Percentiles rank a stretch among this genome's conserved stretches.
Evolutionary conservation across 177 flowering plant species (phyloP).

Genomic region (Vitis hybrid): DNA sequence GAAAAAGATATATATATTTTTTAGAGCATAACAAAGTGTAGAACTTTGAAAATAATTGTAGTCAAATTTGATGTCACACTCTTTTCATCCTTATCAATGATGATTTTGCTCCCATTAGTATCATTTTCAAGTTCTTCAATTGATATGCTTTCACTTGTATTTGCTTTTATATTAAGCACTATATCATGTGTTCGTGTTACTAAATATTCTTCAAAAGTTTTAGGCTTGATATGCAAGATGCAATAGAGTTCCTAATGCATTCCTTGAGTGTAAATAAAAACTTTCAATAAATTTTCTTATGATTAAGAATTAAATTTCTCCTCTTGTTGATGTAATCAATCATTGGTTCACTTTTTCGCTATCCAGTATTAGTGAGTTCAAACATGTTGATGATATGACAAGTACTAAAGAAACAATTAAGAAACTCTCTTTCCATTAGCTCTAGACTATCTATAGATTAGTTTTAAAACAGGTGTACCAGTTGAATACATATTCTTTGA

Average conservation of each 20-base stretch:
- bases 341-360: neutral
- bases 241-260: neutral
- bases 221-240: conserved; percentile 3
- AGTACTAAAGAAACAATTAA: neutral
- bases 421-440: neutral
- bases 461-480: neutral
- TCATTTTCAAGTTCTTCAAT: no score
- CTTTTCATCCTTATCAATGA: no score
- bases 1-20: no score
- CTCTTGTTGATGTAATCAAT: neutral
- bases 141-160: no score
- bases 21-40: no score
- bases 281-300: neutral
- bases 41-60: no score
- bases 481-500: neutral
- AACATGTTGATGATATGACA: neutral
- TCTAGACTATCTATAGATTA: neutral
- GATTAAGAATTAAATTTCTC: neutral
- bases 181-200: neutral
- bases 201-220: neutral
- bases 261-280: neutral
- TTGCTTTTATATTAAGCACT: neutral
- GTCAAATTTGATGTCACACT: no score
- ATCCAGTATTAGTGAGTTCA: neutral
- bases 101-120: no score